Evolutionary conservation across 78 protist species (phyloP).

Genomic region (Dictyostelium discoideum): DNA sequence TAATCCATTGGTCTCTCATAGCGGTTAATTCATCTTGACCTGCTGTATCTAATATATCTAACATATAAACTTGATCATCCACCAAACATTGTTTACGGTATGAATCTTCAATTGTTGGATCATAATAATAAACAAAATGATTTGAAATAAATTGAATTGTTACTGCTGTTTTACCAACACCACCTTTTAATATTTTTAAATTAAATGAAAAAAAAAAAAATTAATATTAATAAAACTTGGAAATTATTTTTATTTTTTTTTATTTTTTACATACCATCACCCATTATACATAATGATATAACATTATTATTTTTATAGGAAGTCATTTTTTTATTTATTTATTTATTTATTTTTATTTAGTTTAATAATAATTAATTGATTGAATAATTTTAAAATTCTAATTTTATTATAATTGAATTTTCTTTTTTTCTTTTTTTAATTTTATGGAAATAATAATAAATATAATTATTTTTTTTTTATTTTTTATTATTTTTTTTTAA

Average conservation of each 20-base stretch:
- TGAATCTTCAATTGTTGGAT: constrained; percentile 98
- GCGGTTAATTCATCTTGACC: constrained; percentile 99
- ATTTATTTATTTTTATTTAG: no score
- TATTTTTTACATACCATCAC: constrained; percentile 21
- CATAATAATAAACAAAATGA: constrained; percentile 89
- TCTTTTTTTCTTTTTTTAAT: no score
- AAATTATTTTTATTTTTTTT: no score
- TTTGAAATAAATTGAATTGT: constrained; percentile 39
- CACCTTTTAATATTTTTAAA: neutral
- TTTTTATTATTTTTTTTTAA: no score
- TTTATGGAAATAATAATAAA: no score
- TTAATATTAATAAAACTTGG: no score
- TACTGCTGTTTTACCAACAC: constrained; percentile 25
- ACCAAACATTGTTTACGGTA: constrained; percentile 94
- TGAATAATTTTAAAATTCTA: no score
- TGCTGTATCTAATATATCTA: constrained; percentile 89
- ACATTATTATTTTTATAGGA: neutral
- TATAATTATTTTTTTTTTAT: no score
- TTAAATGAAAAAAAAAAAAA: no score
- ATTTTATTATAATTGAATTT: no score
- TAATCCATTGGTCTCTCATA: constrained; percentile 94
- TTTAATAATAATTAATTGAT: no score
- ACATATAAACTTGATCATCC: constrained; percentile 70
- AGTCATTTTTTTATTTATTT: no score
- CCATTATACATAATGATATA: constrained; percentile 19